Evolutionary conservation across 306 rosid species (phyloP).

Genomic region (Ormosia emarginata): DNA sequence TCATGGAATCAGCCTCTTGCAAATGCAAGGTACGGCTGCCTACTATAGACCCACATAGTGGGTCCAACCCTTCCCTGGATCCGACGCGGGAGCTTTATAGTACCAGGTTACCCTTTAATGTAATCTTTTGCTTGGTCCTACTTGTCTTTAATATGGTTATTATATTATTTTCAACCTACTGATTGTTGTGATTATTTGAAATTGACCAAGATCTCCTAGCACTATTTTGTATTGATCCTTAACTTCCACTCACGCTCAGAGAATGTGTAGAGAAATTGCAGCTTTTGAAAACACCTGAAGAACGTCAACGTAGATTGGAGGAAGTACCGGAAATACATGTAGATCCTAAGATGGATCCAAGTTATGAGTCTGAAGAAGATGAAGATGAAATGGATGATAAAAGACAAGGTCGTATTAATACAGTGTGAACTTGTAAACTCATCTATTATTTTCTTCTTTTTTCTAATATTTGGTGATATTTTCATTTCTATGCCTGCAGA

Average conservation of each 20-base stretch:
- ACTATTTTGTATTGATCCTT: conserved; percentile 43
- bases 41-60: too few relatives aligned
- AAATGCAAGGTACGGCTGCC: too few relatives aligned
- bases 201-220: not conserved
- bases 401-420: conserved; percentile 49
- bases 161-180: not conserved
- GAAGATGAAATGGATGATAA: conserved; percentile 71
- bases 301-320: conserved; percentile 93
- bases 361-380: conserved; percentile 90
- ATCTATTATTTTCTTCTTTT: not conserved
- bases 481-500: conserved; percentile 53
- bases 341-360: conserved; percentile 98
- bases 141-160: conserved; percentile 13
- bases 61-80: too few relatives aligned
- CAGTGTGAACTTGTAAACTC: conserved; percentile 1
- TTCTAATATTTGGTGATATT: not conserved
- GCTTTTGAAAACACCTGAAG: conserved; percentile 91
- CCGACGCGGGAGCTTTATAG: too few relatives aligned
- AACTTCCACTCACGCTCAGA: conserved; percentile 82
- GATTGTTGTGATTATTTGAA: conserved; percentile 6
- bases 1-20: too few relatives aligned
- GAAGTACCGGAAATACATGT: conserved; percentile 85
- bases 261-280: conserved; percentile 99
- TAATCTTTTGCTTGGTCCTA: not conserved
- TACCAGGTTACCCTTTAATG: not conserved